Base-by-base conservation (phyloP, 306 rosid species). In the Herpetospermum pedunculosum region DNA sequence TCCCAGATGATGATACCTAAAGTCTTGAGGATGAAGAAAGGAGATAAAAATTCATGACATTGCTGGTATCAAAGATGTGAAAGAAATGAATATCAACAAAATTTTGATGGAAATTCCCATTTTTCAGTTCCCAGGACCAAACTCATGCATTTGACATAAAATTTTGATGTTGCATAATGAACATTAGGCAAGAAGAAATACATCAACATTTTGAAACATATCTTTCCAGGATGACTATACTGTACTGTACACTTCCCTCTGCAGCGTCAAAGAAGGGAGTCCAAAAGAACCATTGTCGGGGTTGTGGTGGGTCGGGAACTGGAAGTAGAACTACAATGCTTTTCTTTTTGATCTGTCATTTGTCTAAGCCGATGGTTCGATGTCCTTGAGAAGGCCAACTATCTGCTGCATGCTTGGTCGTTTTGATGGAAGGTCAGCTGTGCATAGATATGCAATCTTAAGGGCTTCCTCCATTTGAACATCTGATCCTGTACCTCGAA, bases 371-470 rank as follows among this genome's bases (percentile, higher is more conserved):
- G 79, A 4, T 80, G 96, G 91, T 76, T 91, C 95, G 57, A 94
- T 88, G 76, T 94, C 99, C 81, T 91, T 94, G 19, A 94, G 90
- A 76, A 94, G 99, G 75, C 99, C 99, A 72, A 94, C 97, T 67
- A 94, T 91, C 85, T 94, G 99, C 76, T 94, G 99, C 99, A 89
- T 94, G 79, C 82, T 89, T 40, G 99, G 99, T 72, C 99, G 82
- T 81, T 94, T 94, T n/a, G 85, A 80, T 75, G 99, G 96, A 73
- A 85, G 83, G 23, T 91, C 99, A 54, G 99, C 99, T 15, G 99
- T 95, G 88, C 99, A 95, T 3, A 95, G 86, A 82, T 92, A 95
- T 12, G 92, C 97, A 76, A 92, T 88, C 86, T 95, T 95, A 30
- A 95, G 87, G 60, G 97, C 96, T 84, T 95, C 97, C 70, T 85